Evolutionary conservation across 2,329 filamentous ascomycete genomes (phyloP).

Genomic region (Calonectria hongkongensis): DNA sequence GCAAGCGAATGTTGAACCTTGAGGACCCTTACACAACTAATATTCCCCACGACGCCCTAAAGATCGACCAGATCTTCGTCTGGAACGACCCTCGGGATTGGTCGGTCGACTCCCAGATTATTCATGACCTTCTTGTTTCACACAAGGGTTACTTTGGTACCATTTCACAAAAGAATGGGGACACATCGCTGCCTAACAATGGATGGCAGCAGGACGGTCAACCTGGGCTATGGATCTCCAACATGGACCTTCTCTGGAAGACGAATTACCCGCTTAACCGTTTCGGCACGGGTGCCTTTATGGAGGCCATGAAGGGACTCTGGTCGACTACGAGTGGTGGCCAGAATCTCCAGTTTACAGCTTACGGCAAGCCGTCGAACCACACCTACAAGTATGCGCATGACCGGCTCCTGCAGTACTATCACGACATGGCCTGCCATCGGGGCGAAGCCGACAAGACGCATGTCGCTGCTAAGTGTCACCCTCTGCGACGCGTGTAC

Average conservation of each 20-base stretch:
- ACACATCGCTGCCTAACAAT: conserved; percentile 77
- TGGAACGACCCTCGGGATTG: conserved; percentile 98
- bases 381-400: conserved; percentile 87
- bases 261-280: conserved; percentile 89
- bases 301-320: conserved; percentile 85
- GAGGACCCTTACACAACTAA: conserved; percentile 58
- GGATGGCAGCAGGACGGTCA: conserved; percentile 91
- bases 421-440: conserved; percentile 53
- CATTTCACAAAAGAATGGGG: conserved; percentile 82
- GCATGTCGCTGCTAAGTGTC: conserved; percentile 52
- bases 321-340: conserved; percentile 84
- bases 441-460: conserved; percentile 39
- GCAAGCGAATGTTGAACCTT: conserved; percentile 57
- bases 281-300: conserved; percentile 93
- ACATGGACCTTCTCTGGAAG: conserved; percentile 93
- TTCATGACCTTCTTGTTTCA: conserved; percentile 89
- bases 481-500: conserved; percentile 84
- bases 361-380: conserved; percentile 89
- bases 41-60: conserved; percentile 71
- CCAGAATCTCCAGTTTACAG: conserved; percentile 74
- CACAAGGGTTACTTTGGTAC: conserved; percentile 87
- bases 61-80: conserved; percentile 92
- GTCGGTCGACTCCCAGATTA: conserved; percentile 91
- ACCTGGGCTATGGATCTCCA: conserved; percentile 89
- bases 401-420: conserved; percentile 79